Base-by-base conservation (phyloP, 345 rosid species). In the Jatropha curcas region DNA sequence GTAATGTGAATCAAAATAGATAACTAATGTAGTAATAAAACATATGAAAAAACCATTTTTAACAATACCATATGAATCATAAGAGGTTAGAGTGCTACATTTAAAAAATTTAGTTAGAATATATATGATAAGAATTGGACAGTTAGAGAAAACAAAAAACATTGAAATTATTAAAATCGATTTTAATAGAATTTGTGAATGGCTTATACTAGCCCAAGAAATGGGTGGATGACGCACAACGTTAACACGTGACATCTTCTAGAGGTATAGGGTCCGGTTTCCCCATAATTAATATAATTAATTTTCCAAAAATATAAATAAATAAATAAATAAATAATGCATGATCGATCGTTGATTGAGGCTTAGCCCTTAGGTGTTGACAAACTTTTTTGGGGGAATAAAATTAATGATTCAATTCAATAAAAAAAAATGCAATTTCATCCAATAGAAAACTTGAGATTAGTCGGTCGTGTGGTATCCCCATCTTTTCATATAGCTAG, bases 231-330 rank as follows among this genome's bases (percentile, higher is more conserved):
- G 53, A 25, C 53, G 51, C 77, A 50, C 13, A 31, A 24, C 12
- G 25, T 0, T 17, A 70, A 63, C 79, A 60, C 68, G 64, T 75
- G 76, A 65, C 77, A 46, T 41, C 71, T 22, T 62, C 41, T 56
- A n/a, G 10, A 22, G 13, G 10, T 58, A 5, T 11, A 17, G 63
- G 35, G 27, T 55, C 27, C 35, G 68, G 67, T 74, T 43, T 57
- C 60, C n/a, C 30, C 81, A 71, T 41, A 41, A 71, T 72, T 7
- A 11, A 12, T 20, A 62, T 28, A 2, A 19, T 61, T 50, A 2
- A n/a, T 34, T 22, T 2, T 56, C 11, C 33, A 2, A 51, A 0
- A 17, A 20, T 2, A 10, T 43, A 59, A 35, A 1, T 8, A 35
- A 35, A 0, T 35, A 35, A 8, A 4, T 35, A 0, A 37, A 37